Evolutionary conservation across 768 basidiomycete species (phyloP).

Genomic region (Lentinula detonsa): DNA sequence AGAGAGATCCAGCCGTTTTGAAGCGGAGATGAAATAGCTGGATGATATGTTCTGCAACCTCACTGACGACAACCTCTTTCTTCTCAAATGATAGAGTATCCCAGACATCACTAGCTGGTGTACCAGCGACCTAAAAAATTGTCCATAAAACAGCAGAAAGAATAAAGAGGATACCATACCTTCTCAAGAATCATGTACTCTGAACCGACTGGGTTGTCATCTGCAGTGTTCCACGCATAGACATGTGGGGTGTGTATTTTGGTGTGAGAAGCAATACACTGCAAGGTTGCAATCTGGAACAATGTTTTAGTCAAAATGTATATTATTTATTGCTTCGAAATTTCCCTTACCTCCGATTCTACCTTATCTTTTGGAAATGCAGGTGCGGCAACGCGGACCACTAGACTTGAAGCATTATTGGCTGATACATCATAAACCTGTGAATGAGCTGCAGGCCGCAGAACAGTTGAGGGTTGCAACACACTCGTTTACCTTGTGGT

Average conservation of each 20-base stretch:
- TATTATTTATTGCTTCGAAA: background rate
- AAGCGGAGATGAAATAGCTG: constrained; percentile 13
- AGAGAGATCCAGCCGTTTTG: constrained; percentile 12
- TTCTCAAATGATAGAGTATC: constrained; percentile 7
- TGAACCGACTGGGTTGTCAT: constrained; percentile 11
- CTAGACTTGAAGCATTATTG: background rate
- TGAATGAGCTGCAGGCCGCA: background rate
- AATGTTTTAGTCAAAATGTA: background rate
- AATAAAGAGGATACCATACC: constrained; percentile 1
- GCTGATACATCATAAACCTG: constrained; percentile 11
- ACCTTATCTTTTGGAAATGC: constrained; percentile 16
- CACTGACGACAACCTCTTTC: constrained; percentile 9
- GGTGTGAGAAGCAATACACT: constrained; percentile 11
- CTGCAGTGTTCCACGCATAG: constrained; percentile 13
- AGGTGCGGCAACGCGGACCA: constrained; percentile 13
- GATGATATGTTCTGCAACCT: constrained; percentile 11
- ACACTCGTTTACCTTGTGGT: constrained; percentile 10
- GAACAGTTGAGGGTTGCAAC: background rate
- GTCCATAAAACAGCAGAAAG: background rate
- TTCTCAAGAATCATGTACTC: constrained; percentile 18
- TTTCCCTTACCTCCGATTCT: constrained; percentile 12
- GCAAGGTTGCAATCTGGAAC: constrained; percentile 14
- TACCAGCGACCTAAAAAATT: constrained; percentile 8
- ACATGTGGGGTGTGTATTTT: constrained; percentile 11
- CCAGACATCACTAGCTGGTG: constrained; percentile 12